phyloP scores from a whole-genome alignment of 768 basidiomycete species.

The Rickenella mellea region DNA sequence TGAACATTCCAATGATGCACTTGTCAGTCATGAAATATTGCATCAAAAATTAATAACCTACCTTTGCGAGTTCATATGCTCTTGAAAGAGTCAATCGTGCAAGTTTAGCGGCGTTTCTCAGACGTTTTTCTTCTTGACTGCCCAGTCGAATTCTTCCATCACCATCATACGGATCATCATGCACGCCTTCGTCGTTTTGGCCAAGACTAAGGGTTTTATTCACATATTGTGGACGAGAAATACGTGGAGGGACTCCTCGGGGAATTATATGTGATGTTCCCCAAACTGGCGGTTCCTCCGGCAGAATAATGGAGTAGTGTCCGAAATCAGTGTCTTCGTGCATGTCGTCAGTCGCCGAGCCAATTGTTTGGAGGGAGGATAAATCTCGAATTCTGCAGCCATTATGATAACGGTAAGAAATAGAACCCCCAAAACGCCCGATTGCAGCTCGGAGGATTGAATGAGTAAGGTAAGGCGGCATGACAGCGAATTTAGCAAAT shows the following conservation, averaged over 20 bases:
- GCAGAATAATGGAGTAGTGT: conserved; percentile 51
- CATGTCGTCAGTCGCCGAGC: too few species aligned
- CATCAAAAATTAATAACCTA: too few species aligned
- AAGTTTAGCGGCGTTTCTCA: conserved; percentile 46
- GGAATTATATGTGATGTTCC: conserved; percentile 53
- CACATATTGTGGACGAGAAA: conserved; percentile 50
- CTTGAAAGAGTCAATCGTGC: conserved; percentile 25
- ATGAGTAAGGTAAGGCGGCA: too few species aligned
- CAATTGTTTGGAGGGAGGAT: too few species aligned
- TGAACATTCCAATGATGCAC: too few species aligned
- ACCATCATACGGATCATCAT: conserved; percentile 6
- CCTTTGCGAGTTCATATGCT: neutral
- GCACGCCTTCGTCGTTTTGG: conserved; percentile 1
- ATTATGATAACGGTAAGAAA: too few species aligned
- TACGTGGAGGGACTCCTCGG: conserved; percentile 46
- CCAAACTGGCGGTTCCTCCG: conserved; percentile 53
- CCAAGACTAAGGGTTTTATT: conserved; percentile 3
- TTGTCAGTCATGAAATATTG: too few species aligned
- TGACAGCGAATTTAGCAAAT: too few species aligned
- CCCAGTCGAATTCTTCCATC: conserved; percentile 40
- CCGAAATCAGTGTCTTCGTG: conserved; percentile 27
- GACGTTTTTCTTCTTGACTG: conserved; percentile 36
- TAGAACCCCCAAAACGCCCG: too few species aligned
- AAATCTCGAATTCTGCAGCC: too few species aligned
- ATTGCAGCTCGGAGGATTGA: neutral